Base-by-base conservation (phyloP, 306 rosid genomes). In the Cotoneaster glaucophyllus region DNA sequence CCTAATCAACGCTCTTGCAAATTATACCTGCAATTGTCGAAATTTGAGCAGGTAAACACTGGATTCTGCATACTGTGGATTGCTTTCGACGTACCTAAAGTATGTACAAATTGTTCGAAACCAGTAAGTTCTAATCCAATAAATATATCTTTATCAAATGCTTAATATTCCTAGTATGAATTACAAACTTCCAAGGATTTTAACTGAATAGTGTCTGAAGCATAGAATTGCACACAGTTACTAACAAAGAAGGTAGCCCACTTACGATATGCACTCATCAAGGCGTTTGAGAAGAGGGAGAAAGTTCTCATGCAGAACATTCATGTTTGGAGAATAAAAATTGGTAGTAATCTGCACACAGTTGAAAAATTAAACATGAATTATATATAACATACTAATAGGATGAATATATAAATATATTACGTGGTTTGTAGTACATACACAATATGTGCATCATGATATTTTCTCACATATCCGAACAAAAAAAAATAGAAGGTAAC, bases 181-280 rank as follows among this genome's bases (percentile, higher is more conserved):
- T 62, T 32, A 45, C n/a, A 71, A 26, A 76, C 32, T 63, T 26
- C 26, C 50, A 24, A 29, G 25, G 9, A 2, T 58, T 69, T 43
- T 32, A 34, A 32, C 59, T 22, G 61, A 39, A 69, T 71, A 43
- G 26, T 56, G 19, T 19, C 37, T 22, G 57, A 24, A n/a, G 11
- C 43, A 61, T 69, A 79, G 76, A 69, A 78, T 56, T 67, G n/a
- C 6, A 59, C 9, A 32, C 19, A 75, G 24, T 31, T 31, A 76
- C 41, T 4, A 17, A 69, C 11, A 34, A 52, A 22, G n/a, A 68
- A 2, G 57, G 43, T 72, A 29, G 22, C 24, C 76, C 73, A 92
- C 99, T 92, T 88, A 96, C 98, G 89, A 82, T 82, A 96, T 92
- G 90, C 99, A 92, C 73, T 96, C 97, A 78, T 96, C 99, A 75